Percentiles rank a stretch among this genome's conserved stretches.
Conservation (phyloP, 768 basidiomycete species). For the Tricholoma sp. region DNA sequence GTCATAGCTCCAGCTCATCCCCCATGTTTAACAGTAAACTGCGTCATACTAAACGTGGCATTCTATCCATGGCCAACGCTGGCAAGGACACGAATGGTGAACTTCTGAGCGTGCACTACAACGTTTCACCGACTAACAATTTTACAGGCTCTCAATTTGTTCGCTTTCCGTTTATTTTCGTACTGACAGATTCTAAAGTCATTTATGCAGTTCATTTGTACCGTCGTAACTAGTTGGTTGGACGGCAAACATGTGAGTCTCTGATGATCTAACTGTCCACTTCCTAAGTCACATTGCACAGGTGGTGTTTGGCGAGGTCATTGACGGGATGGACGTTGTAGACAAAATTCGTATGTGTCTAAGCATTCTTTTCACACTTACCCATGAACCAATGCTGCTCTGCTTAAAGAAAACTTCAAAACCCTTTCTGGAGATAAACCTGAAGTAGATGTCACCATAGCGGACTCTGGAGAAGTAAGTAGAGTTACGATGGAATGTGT, state of each 20-base stretch:
- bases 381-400: background rate
- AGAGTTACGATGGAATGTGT: background rate
- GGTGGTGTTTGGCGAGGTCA: slow-evolving; percentile 91
- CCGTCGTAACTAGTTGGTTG: slow-evolving; percentile 81
- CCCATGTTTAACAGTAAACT: slow-evolving; percentile 65
- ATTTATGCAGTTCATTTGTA: slow-evolving; percentile 81
- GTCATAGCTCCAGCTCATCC: background rate
- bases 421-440: slow-evolving; percentile 76
- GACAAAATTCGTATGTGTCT: slow-evolving; percentile 58
- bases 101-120: background rate
- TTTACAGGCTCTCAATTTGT: slow-evolving; percentile 81
- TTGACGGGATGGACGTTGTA: slow-evolving; percentile 92
- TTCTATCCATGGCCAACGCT: slow-evolving; percentile 93
- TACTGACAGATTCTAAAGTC: background rate
- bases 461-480: slow-evolving; percentile 81
- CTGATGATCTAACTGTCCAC: background rate
- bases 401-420: slow-evolving; percentile 58
- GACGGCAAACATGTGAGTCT: slow-evolving; percentile 78
- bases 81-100: slow-evolving; percentile 90
- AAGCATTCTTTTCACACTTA: background rate
- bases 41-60: slow-evolving; percentile 83
- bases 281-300: slow-evolving; percentile 19
- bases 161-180: slow-evolving; percentile 21
- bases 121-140: background rate
- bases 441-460: slow-evolving; percentile 70